Conservation (phyloP, 2,329 filamentous ascomycete genomes). For the Botrytis aclada region DNA sequence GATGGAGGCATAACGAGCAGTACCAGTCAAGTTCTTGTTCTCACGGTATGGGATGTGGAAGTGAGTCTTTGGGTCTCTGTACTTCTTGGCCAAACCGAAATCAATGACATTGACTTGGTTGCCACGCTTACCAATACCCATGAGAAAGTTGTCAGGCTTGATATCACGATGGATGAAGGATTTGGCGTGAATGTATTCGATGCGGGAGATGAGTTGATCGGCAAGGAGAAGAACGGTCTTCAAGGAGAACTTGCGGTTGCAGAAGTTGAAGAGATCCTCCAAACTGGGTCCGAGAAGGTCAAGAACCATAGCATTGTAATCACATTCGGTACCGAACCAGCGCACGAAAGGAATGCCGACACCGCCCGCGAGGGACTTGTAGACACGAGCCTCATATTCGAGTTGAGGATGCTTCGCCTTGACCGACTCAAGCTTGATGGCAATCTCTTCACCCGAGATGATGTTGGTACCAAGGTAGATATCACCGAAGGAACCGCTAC, state of each 20-base stretch:
- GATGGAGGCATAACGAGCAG: conserved; percentile 96
- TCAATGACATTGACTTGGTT: conserved; percentile 99
- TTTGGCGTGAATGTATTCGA: conserved; percentile 99
- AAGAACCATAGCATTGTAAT: conserved; percentile 99
- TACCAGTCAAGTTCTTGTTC: conserved; percentile 99
- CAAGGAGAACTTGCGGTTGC: conserved; percentile 98
- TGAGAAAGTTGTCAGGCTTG: conserved; percentile 99
- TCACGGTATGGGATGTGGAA: conserved; percentile 99
- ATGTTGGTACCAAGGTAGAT: conserved; percentile 99
- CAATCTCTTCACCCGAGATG: conserved; percentile 98
- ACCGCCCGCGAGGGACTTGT: conserved; percentile 85
- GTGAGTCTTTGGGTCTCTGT: conserved; percentile 98
- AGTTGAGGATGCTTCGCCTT: conserved; percentile 99
- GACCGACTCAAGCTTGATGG: conserved; percentile 98
- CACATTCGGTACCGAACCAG: conserved; percentile 99
- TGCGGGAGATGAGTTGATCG: conserved; percentile 97
- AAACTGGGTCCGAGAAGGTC: conserved; percentile 92
- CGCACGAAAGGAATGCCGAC: conserved; percentile 98
- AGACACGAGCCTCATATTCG: conserved; percentile 96
- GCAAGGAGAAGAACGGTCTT: conserved; percentile 97
- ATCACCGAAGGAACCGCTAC: conserved; percentile 94
- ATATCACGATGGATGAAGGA: conserved; percentile 99
- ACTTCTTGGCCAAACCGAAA: conserved; percentile 99
- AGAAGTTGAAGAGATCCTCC: conserved; percentile 99
- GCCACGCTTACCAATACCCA: conserved; percentile 98